Percentiles rank a stretch among this genome's conserved stretches.
phyloP scores from a whole-genome alignment of 208 protist genomes.

The Crithidia fasciculata region DNA sequence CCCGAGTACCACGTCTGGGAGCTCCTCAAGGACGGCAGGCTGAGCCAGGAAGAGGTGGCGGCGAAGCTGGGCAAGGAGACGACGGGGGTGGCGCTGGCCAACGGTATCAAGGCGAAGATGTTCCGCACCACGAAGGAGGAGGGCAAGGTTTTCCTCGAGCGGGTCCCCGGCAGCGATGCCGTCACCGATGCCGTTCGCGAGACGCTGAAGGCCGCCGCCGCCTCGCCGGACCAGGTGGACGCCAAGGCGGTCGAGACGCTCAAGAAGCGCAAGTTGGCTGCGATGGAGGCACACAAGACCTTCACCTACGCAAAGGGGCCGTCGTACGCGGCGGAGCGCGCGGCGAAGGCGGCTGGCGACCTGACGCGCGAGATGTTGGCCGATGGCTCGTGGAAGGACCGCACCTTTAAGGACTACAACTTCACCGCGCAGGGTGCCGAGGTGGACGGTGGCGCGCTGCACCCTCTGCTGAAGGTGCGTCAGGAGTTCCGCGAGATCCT shows the following conservation, averaged over 20 bases:
- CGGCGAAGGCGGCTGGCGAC: slow-evolving; percentile 85
- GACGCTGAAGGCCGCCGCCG: slow-evolving; percentile 36
- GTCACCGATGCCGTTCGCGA: slow-evolving; percentile 52
- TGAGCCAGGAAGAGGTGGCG: slow-evolving; percentile 58
- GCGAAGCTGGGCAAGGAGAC: slow-evolving; percentile 63
- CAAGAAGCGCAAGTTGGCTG: slow-evolving; percentile 94
- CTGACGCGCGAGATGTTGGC: slow-evolving; percentile 95
- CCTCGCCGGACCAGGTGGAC: slow-evolving; percentile 39
- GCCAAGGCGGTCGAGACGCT: slow-evolving; percentile 78
- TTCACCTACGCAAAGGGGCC: slow-evolving; percentile 86
- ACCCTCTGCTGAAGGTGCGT: slow-evolving; percentile 99
- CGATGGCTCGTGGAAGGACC: slow-evolving; percentile 93
- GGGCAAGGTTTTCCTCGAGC: slow-evolving; percentile 53
- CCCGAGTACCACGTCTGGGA: slow-evolving; percentile 89
- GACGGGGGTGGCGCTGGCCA: slow-evolving; percentile 79
- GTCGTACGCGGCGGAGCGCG: slow-evolving; percentile 66
- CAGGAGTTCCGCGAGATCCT: slow-evolving; percentile 99
- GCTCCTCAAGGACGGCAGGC: slow-evolving; percentile 44
- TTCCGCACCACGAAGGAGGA: slow-evolving; percentile 89
- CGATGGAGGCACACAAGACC: slow-evolving; percentile 75
- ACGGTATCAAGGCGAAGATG: slow-evolving; percentile 95
- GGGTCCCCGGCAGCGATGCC: slow-evolving; percentile 36
- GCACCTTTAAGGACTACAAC: slow-evolving; percentile 98
- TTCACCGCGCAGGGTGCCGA: slow-evolving; percentile 91
- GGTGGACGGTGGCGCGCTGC: slow-evolving; percentile 94